Percentiles rank a stretch among this genome's conserved stretches.
Evolutionary conservation across 176 grass and related monocot species (phyloP).

Genomic region (Aechmea fasciata): DNA sequence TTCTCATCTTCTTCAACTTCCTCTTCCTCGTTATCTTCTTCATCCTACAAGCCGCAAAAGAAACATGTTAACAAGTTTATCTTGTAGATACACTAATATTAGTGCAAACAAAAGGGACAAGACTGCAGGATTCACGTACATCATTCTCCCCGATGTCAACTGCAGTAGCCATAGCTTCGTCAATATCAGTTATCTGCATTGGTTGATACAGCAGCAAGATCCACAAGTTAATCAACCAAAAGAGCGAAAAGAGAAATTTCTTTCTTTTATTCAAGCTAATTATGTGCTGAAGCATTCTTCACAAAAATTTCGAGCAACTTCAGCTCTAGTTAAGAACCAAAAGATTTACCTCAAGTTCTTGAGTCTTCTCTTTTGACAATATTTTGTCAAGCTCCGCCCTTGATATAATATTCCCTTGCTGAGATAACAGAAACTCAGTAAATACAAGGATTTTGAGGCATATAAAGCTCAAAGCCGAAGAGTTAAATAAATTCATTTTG

Average conservation of each 20-base stretch:
- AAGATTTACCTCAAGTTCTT: conserved; percentile 50
- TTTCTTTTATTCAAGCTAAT: neutral
- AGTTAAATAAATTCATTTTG: neutral
- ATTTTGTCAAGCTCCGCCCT: conserved; percentile 69
- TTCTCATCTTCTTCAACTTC: conserved; percentile 40
- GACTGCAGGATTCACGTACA: conserved; percentile 36
- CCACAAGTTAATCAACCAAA: conserved; percentile 8
- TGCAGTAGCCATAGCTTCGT: conserved; percentile 80
- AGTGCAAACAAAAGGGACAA: neutral
- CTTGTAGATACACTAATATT: neutral
- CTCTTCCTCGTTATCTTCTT: conserved; percentile 64
- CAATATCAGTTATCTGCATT: conserved; percentile 33
- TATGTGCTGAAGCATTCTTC: neutral
- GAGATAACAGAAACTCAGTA: conserved; percentile 15
- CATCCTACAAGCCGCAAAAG: conserved; percentile 35
- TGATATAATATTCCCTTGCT: conserved; percentile 71
- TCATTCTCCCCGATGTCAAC: conserved; percentile 88
- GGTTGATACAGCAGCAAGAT: conserved; percentile 22
- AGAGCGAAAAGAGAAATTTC: neutral
- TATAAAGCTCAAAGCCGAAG: neutral
- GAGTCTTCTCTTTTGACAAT: conserved; percentile 58
- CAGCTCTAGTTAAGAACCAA: neutral
- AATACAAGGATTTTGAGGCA: neutral
- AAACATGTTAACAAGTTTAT: neutral
- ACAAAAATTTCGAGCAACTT: neutral